A percentile compares a stretch with the other conserved stretches of the same genome.
These are phyloP conservation scores for Elaphomyces granulatus DNA, from an alignment of 495 filamentous ascomycete species.

Conservation along the genomic window DNA sequence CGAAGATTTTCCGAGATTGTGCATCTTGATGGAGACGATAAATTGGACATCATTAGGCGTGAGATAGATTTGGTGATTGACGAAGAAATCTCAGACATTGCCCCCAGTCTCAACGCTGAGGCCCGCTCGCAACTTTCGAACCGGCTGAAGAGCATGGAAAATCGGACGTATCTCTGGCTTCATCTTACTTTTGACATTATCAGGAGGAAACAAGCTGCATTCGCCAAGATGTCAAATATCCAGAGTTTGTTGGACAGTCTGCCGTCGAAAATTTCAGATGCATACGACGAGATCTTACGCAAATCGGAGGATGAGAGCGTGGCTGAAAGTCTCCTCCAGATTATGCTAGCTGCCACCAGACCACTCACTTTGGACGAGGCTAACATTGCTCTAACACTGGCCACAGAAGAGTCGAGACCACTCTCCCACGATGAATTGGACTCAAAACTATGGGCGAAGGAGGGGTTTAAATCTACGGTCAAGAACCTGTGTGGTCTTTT, in stretches of 20 bases:
- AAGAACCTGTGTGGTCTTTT: no score
- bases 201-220: constrained; percentile 10
- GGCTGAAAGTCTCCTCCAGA: constrained; percentile 19
- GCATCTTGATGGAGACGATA: constrained; percentile 20
- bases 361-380: constrained; percentile 28
- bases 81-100: constrained; percentile 11
- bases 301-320: constrained; percentile 10
- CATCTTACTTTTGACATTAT: constrained; percentile 22
- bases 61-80: constrained; percentile 31
- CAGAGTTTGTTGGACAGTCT: constrained; percentile 11
- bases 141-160: no score
- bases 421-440: no score
- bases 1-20: constrained; percentile 2
- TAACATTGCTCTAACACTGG: constrained; percentile 23
- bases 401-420: no score
- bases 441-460: no score
- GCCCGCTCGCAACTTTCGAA: no score
- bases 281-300: constrained; percentile 27
- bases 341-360: constrained; percentile 23
- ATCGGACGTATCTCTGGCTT: no score
- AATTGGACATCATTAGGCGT: constrained; percentile 15
- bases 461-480: no score
- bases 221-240: no score
- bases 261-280: constrained; percentile 20
- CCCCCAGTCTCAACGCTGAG: no score